phyloP scores from a whole-genome alignment of 345 rosid genomes.

The Psidium friedrichsthalianum region DNA sequence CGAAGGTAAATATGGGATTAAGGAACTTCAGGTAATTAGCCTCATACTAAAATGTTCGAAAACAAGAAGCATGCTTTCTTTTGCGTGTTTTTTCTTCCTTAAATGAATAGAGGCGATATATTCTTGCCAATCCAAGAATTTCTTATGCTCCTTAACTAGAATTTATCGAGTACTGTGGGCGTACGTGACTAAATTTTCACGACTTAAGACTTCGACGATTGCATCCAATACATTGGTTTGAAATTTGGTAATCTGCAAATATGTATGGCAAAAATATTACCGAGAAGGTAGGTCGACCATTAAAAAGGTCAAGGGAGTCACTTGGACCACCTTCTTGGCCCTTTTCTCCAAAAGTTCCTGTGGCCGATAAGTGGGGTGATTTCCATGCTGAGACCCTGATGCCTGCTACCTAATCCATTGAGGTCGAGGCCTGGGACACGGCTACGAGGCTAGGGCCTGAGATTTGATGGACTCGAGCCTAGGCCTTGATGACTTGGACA shows the following conservation, averaged over 20 bases:
- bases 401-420: too few relatives aligned
- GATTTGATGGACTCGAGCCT: too few relatives aligned
- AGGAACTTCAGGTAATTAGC: background rate
- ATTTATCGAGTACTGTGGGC: background rate
- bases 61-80: background rate
- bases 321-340: background rate
- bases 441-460: too few relatives aligned
- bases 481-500: too few relatives aligned
- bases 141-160: background rate
- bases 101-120: background rate
- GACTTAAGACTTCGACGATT: background rate
- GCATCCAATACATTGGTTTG: too few relatives aligned
- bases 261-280: too few relatives aligned
- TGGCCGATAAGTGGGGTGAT: background rate
- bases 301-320: background rate
- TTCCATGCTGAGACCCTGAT: background rate
- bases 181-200: background rate
- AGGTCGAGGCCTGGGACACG: too few relatives aligned
- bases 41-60: background rate
- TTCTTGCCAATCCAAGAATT: background rate
- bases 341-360: background rate
- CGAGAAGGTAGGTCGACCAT: too few relatives aligned
- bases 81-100: background rate
- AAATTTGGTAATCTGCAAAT: too few relatives aligned
- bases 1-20: background rate